Evolutionary conservation across 1,284 basidiomycete species (phyloP), one percentile per base, ranked within the genome.

Genomic region (Ustilago shanxiensis): DNA sequence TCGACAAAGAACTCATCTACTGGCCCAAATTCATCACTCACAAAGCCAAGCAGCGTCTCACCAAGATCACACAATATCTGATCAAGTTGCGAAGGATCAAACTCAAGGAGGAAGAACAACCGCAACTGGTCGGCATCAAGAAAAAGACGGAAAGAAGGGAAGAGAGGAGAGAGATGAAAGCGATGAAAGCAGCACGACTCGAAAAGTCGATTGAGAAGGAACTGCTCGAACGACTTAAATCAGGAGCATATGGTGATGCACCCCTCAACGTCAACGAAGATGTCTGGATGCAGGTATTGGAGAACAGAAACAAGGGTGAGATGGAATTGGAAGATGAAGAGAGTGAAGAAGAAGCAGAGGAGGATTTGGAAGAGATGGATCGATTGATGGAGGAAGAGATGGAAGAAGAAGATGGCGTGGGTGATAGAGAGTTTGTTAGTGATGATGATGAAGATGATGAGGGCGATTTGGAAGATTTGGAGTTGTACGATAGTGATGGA

Each of bases 11-110:
- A 85, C 90, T 99, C 76, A 90, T 95, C 51, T 95, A 98, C 87
- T 99, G 97, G 97, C 95, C 95, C 11, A 96, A 95, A 82, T 99
- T 97, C 86, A 92, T 92, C 62, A 93, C 95, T 66, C 97, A 99
- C 89, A 98, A 98, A 88, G 98, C 96, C 89, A 99, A 99, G 89
- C 97, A 99, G 88, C 91, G 97, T 57, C 90, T 98, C 41, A 99
- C 97, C 18, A 99, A 98, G 88, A 98, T 99, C 81, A 99, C 96
- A 0, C 97, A 99, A 87, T 99, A 98, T 85, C 90, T 99, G 73
- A 98, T 99, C 87, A 97, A 98, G 89, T 95, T 99, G 93, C 90
- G 97, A 67, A 91, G 94, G 47, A 88, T 98, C 81, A 93, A 92
- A 82, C 89, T 96, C 71, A 92, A 93, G 62, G 81, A 79, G 26